Percentiles rank a stretch among this genome's conserved stretches.
Evolutionary conservation across 2,329 filamentous ascomycete genomes (phyloP).

Genomic region (Zalaria sp.): DNA sequence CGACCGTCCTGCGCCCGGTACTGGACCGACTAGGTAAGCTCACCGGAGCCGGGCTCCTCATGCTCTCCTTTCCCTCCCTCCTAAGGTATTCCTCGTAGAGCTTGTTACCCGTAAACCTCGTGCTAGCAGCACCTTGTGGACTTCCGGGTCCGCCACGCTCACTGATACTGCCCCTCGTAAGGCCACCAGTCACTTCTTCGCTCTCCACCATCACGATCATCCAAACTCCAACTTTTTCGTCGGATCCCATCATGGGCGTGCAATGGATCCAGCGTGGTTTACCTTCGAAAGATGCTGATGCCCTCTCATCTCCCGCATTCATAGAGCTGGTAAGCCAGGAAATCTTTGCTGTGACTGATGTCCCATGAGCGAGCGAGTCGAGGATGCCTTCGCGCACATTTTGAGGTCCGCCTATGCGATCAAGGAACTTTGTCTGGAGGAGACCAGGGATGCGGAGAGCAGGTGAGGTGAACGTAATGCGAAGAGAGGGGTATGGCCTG

Average conservation of each 20-base stretch:
- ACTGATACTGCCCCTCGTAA: slow-evolving; percentile 7
- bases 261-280: slow-evolving; percentile 28
- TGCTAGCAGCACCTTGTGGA: slow-evolving; percentile 3
- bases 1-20: slow-evolving; percentile 6
- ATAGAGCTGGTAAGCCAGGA: slow-evolving; percentile 19
- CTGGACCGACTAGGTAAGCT: slow-evolving; percentile 5
- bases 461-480: slow-evolving; percentile 56
- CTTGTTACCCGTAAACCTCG: slow-evolving; percentile 14
- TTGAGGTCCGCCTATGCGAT: slow-evolving; percentile 26
- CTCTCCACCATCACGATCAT: slow-evolving; percentile 32
- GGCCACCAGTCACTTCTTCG: slow-evolving; percentile 16
- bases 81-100: slow-evolving; percentile 23
- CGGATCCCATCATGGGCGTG: slow-evolving; percentile 27
- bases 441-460: slow-evolving; percentile 54
- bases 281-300: slow-evolving; percentile 9
- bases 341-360: slow-evolving; percentile 29
- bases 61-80: slow-evolving; percentile 11
- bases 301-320: slow-evolving; percentile 2
- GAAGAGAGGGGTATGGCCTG: slow-evolving; percentile 49
- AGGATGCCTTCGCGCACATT: slow-evolving; percentile 23
- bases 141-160: neutral
- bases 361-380: slow-evolving; percentile 23
- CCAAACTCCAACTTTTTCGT: slow-evolving; percentile 31
- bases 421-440: slow-evolving; percentile 32
- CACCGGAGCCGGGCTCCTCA: neutral